phyloP scores from a whole-genome alignment of 176 grass and related monocot species.

The Phoenix dactylifera region DNA sequence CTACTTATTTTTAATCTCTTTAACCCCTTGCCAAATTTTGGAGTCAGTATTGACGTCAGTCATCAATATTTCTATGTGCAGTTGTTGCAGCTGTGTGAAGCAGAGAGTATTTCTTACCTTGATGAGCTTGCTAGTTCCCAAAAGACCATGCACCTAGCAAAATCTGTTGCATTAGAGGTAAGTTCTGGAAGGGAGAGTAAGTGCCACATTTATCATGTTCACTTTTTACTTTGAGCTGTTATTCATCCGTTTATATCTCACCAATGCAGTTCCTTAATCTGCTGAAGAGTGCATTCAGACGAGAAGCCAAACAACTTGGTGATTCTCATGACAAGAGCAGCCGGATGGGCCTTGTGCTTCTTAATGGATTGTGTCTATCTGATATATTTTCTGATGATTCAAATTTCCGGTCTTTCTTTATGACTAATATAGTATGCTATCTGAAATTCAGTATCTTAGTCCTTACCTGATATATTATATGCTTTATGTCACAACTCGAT shows the following conservation, averaged over 20 bases:
- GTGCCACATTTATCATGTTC: conserved; percentile 8
- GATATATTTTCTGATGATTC: conserved; percentile 98
- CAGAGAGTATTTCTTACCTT: conserved; percentile 91
- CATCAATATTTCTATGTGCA: conserved; percentile 27
- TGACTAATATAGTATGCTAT: conserved; percentile 55
- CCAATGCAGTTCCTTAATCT: conserved; percentile 77
- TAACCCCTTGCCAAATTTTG: background rate
- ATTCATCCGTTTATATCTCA: conserved; percentile 16
- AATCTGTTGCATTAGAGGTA: conserved; percentile 82
- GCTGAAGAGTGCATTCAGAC: conserved; percentile 70
- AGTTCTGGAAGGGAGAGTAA: conserved; percentile 12
- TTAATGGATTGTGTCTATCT: conserved; percentile 71
- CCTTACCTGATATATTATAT: no score
- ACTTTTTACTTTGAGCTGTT: conserved; percentile 4
- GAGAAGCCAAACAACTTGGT: conserved; percentile 25
- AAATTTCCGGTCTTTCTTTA: conserved; percentile 86
- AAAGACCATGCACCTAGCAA: conserved; percentile 66
- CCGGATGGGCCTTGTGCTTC: conserved; percentile 77
- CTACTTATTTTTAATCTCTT: conserved; percentile 9
- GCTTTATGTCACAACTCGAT: conserved; percentile 4
- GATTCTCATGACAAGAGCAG: conserved; percentile 25
- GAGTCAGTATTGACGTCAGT: background rate
- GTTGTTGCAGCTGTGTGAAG: conserved; percentile 96
- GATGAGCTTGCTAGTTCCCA: conserved; percentile 81
- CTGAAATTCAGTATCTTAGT: background rate